Conservation (phyloP, 352 stramenopile species). For the Pythium rhizo-oryzae region DNA sequence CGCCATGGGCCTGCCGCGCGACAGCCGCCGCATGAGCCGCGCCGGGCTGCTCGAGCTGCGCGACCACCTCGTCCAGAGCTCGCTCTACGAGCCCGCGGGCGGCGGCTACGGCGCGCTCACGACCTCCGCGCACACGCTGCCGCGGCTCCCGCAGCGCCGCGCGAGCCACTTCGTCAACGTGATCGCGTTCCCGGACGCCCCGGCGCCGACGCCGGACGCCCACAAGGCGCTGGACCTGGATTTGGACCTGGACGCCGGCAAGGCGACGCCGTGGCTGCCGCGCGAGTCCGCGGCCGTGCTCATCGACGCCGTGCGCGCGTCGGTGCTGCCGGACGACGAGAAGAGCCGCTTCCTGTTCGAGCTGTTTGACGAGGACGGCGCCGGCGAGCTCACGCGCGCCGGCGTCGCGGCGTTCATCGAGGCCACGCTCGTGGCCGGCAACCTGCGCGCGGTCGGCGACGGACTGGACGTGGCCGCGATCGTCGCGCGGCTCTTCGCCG, state of each 20-base stretch:
- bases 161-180: constrained; percentile 5
- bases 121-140: neutral
- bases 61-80: constrained; percentile 18
- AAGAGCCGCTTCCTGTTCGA: constrained; percentile 71
- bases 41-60: constrained; percentile 14
- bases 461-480: constrained; percentile 60
- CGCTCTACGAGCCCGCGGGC: neutral
- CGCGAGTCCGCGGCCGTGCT: constrained; percentile 58
- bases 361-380: constrained; percentile 60
- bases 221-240: too few species aligned
- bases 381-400: constrained; percentile 46
- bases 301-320: constrained; percentile 56
- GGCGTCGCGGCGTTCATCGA: constrained; percentile 62
- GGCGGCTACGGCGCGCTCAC: neutral
- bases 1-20: constrained; percentile 3
- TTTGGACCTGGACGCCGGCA: too few species aligned
- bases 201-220: too few species aligned
- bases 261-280: too few species aligned
- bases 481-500: too few species aligned
- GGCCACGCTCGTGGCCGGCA: constrained; percentile 50
- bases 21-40: constrained; percentile 17
- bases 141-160: neutral
- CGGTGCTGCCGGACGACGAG: constrained; percentile 48
- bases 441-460: constrained; percentile 50
- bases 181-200: neutral